Base-by-base conservation (phyloP, 208 protist species). In the Trichomonas vaginalis region DNA sequence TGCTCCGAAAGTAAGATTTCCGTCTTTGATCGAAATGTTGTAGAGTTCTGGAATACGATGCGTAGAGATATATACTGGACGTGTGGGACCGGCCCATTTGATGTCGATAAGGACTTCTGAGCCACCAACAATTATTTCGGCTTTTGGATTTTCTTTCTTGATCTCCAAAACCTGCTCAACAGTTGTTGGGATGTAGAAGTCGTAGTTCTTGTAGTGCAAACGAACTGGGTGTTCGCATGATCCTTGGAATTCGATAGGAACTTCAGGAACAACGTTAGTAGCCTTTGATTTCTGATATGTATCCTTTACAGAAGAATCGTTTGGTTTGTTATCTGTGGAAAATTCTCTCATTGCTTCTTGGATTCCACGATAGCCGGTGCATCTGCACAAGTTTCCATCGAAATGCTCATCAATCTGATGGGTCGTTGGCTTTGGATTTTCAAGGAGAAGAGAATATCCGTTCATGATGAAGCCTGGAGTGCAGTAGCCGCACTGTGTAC, bases 321-420 rank as follows among this genome's bases (percentile, higher is more conserved):
- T 88, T 45, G 37, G 40, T 32, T 92, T 92, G 8, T 45, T 45
- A 92, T 92, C 86, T 2, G 21, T 39, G 12, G 86, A 51, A 51
- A 92, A 92, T 47, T 51, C 86, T 17, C 37, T 9, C 17, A 92
- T n/a, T 17, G 86, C 86, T n/a, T 92, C 86, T 48, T 92, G 86
- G 40, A 97, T 97, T 48, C 96, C 80, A 47, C 96, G 21, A 96
- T 97, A 97, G 0, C 96, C 96, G 27, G 96, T 97, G 32, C 96
- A 97, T 40, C 96, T 70, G 51, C 96, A 97, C 15, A 97, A 46
- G 35, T 97, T 96, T n/a, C 96, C 96, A 83, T 95, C 61, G 46
- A 97, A 86, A 46, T 62, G 47, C 1, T 90, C n/a, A 95, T 97
- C 96, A 51, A 97, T 96, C 35, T 97, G 82, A 35, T 51, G n/a